These are phyloP conservation scores for Boletellus ananiceps DNA, from an alignment of 768 basidiomycete genomes.

Conservation along the genomic window DNA sequence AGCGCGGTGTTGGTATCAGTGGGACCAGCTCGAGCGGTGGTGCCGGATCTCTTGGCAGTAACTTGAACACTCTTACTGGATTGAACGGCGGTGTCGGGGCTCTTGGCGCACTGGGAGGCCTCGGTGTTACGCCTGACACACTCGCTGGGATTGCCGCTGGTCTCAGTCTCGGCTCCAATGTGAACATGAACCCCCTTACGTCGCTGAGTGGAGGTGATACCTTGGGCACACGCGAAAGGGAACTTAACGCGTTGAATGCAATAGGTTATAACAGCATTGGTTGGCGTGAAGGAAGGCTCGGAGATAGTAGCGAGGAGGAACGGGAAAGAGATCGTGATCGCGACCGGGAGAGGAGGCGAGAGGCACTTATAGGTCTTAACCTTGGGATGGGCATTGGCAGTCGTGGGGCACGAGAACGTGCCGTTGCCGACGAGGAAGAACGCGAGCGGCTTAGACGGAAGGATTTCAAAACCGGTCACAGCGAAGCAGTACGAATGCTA, in stretches of 20 bases:
- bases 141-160: conserved; percentile 26
- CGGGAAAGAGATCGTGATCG: conserved; percentile 48
- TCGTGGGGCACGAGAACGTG: conserved; percentile 59
- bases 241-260: conserved; percentile 43
- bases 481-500: conserved; percentile 35
- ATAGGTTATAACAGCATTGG: conserved; percentile 39
- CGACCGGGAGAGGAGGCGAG: conserved; percentile 37
- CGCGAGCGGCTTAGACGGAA: conserved; percentile 52
- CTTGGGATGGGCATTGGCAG: conserved; percentile 25
- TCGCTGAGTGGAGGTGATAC: conserved; percentile 23
- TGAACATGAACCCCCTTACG: conserved; percentile 25
- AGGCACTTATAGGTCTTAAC: conserved; percentile 40
- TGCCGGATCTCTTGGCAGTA: conserved; percentile 25
- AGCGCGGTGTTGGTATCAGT: conserved; percentile 78
- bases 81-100: conserved; percentile 26
- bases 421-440: conserved; percentile 55
- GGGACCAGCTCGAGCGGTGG: conserved; percentile 29
- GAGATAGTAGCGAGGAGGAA: conserved; percentile 32
- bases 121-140: conserved; percentile 27
- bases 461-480: conserved; percentile 40
- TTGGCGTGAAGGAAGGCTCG: conserved; percentile 34
- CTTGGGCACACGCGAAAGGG: conserved; percentile 43
- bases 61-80: conserved; percentile 21
- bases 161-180: conserved; percentile 27
- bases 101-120: conserved; percentile 23